A percentile compares a stretch with the other conserved stretches of the same genome.
Conservation (phyloP, 1,284 basidiomycete genomes). For the Rhodotorula sp. region DNA sequence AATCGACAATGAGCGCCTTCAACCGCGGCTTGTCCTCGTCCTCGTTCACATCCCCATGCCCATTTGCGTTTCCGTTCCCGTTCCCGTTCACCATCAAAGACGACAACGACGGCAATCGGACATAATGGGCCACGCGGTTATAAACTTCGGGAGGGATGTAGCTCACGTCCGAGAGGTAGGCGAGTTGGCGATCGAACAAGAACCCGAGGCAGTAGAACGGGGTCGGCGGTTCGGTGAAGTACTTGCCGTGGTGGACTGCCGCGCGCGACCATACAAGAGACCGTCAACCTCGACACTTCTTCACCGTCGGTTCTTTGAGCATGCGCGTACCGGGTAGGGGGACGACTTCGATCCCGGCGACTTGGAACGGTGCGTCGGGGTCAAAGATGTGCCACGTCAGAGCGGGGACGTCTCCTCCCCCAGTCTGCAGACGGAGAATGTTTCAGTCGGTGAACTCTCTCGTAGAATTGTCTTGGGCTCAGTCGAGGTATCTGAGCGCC, state of each 20-base stretch:
- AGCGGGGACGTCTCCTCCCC: slow-evolving; percentile 50
- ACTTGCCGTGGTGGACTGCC: slow-evolving; percentile 54
- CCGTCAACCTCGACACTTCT: not conserved
- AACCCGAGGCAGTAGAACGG: slow-evolving; percentile 75
- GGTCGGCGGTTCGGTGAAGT: slow-evolving; percentile 50
- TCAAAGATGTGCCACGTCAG: slow-evolving; percentile 76
- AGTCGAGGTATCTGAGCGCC: too few relatives aligned
- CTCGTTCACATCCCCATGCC: too few relatives aligned
- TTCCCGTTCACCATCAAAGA: not conserved
- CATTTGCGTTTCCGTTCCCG: not conserved
- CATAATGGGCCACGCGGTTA: slow-evolving; percentile 44
- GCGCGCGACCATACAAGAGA: too few relatives aligned
- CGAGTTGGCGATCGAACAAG: slow-evolving; percentile 58
- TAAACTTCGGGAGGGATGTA: slow-evolving; percentile 68
- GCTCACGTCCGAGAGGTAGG: slow-evolving; percentile 67
- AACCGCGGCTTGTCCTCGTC: slow-evolving; percentile 11
- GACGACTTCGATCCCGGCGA: slow-evolving; percentile 62
- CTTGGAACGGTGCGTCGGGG: slow-evolving; percentile 63
- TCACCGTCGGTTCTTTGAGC: too few relatives aligned
- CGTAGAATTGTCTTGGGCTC: too few relatives aligned
- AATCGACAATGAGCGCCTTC: slow-evolving; percentile 67
- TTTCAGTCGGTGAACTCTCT: too few relatives aligned
- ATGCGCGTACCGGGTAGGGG: slow-evolving; percentile 56
- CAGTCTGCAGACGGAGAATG: slow-evolving; percentile 10
- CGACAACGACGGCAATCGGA: not conserved